Base-by-base conservation (phyloP, 78 protist species). In the Capsaspora owczarzaki region DNA sequence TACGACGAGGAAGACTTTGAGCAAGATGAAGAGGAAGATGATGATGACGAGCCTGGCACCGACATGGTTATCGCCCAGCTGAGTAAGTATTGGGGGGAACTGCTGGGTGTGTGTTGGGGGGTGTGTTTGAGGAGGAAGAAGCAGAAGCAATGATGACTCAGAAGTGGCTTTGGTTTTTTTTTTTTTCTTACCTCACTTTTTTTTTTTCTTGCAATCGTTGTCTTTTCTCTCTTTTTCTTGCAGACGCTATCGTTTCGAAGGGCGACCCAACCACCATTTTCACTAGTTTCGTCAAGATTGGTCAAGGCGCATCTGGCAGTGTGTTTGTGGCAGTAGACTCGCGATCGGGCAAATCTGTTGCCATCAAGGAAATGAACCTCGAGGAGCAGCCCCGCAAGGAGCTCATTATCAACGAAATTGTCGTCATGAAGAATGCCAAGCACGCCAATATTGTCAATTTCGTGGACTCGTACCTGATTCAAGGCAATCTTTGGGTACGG, bases 401-500 rank as follows among this genome's bases (percentile, higher is more conserved):
- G 80, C 90, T 88, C 40, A 37, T 92, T 0, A 68, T 85, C 63
- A 86, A 87, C 56, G 95, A 92, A 81, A 87, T 92, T 69, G 76
- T 85, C 42, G 85, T 89, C 37, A 87, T 92, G 93, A 44, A 70
- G 43, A 78, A 82, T 29, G 69, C 82, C 81, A 80, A 83, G 76
- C 96, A 93, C 66, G 82, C 77, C 75, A 89, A 89, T 79, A 89
- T 92, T 41, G 86, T 92, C 47, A 88, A 85, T 60, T 92, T 82
- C 78, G 56, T 87, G 56, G 89, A 86, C 75, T 72, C 90, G 44
- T 92, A 83, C 78, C 80, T 82, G 35, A 0, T 84, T 38, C 47
- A 47, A 40, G 90, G 81, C 5, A 61, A 37, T 16, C 49, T 92
- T 29, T 89, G 93, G 93, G 92, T 91, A 40, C 46, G 84, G 5